Percentiles rank a stretch among this genome's conserved stretches.
Evolutionary conservation across 1,284 basidiomycete species (phyloP).

Genomic region (Apiotrichum mycotoxinovorans): DNA sequence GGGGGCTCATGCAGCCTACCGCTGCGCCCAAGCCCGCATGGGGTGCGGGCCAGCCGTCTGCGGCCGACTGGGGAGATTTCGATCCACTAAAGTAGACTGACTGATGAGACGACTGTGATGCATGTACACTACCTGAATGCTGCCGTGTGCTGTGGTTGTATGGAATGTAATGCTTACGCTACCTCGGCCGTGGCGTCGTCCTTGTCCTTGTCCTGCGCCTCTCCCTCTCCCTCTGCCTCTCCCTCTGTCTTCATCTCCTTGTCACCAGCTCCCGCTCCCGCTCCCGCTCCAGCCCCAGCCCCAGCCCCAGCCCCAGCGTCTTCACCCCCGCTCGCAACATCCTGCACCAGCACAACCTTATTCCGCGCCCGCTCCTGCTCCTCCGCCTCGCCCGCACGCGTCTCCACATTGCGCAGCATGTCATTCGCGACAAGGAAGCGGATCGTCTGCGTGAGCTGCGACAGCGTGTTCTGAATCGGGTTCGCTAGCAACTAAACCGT

Average conservation of each 20-base stretch:
- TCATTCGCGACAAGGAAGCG: constrained; percentile 89
- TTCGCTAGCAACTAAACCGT: constrained; percentile 63
- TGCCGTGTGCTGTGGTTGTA: not conserved
- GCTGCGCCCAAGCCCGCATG: constrained; percentile 32
- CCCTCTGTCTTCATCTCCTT: not conserved
- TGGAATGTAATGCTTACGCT: not conserved
- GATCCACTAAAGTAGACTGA: constrained; percentile 42
- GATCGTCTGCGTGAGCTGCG: constrained; percentile 89
- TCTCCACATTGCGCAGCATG: constrained; percentile 78
- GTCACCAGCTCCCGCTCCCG: too few species aligned
- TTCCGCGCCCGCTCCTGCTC: constrained; percentile 52
- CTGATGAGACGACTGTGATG: not conserved
- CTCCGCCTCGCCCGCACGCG: constrained; percentile 71
- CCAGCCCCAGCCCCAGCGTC: too few species aligned
- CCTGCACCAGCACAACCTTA: constrained; percentile 25
- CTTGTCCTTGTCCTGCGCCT: not conserved
- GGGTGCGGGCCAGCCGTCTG: constrained; percentile 16
- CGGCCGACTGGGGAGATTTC: constrained; percentile 47
- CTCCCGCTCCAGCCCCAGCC: too few species aligned
- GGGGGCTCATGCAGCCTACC: constrained; percentile 43
- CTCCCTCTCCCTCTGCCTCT: not conserved
- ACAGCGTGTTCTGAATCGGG: constrained; percentile 85
- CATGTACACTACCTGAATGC: not conserved
- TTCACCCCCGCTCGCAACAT: too few species aligned
- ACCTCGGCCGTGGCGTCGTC: not conserved